phyloP scores from a whole-genome alignment of 768 basidiomycete species.

The Fomitopsis serialis region DNA sequence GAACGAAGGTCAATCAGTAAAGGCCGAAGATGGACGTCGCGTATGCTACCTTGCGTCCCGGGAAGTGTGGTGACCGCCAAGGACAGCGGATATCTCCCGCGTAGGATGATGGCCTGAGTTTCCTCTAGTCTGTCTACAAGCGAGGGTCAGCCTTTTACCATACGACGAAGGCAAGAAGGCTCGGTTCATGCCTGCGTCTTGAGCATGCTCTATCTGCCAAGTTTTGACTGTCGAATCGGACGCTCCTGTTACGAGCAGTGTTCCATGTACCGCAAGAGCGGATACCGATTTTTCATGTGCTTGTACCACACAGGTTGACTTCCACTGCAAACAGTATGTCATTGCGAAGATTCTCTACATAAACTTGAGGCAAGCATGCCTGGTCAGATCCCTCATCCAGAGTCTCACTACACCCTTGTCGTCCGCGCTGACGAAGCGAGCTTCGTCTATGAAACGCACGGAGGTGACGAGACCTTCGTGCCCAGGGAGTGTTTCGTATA shows the following conservation, averaged over 20 bases:
- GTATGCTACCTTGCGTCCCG: conserved; percentile 51
- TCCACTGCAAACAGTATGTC: conserved; percentile 52
- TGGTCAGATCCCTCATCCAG: conserved; percentile 45
- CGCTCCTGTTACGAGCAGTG: conserved; percentile 65
- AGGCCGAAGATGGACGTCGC: neutral
- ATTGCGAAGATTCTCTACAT: conserved; percentile 5
- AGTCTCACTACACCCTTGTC: conserved; percentile 60
- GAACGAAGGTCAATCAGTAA: neutral
- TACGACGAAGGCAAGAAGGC: neutral
- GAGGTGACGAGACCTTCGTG: conserved; percentile 74
- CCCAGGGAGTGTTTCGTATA: conserved; percentile 67
- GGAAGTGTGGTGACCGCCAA: conserved; percentile 64
- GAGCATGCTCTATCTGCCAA: conserved; percentile 43
- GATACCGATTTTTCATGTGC: conserved; percentile 73
- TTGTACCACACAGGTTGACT: conserved; percentile 31
- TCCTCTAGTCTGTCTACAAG: conserved; percentile 20
- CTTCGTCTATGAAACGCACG: conserved; percentile 56
- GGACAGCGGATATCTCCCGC: conserved; percentile 72
- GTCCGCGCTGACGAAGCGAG: conserved; percentile 65
- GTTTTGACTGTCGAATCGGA: conserved; percentile 79
- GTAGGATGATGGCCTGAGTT: conserved; percentile 55
- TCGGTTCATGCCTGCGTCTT: conserved; percentile 5
- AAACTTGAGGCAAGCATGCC: conserved; percentile 33
- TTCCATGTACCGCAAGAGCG: conserved; percentile 47
- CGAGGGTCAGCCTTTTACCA: neutral